phyloP scores from a whole-genome alignment of 2,329 filamentous ascomycete species.

The Aspergillus puulaauensis region DNA sequence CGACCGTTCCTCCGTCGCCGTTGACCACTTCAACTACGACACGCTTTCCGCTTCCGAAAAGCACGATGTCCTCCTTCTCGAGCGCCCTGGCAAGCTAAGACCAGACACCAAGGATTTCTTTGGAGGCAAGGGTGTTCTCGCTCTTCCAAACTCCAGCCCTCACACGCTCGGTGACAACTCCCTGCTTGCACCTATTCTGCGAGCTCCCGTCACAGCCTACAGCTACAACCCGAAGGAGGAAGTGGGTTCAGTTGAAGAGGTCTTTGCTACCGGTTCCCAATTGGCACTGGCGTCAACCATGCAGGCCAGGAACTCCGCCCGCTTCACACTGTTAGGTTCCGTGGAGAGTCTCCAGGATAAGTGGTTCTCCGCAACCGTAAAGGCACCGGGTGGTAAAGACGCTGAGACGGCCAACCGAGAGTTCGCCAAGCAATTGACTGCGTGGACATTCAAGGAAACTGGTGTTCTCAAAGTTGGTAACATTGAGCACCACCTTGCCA shows the following conservation, averaged over 20 bases:
- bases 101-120: conserved; percentile 77
- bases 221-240: conserved; percentile 93
- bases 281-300: conserved; percentile 79
- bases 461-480: conserved; percentile 83
- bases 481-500: conserved; percentile 70
- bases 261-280: conserved; percentile 82
- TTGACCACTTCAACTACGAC: conserved; percentile 97
- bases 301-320: conserved; percentile 91
- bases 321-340: conserved; percentile 80
- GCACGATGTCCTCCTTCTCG: conserved; percentile 84
- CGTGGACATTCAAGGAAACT: conserved; percentile 94
- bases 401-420: conserved; percentile 74
- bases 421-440: conserved; percentile 80
- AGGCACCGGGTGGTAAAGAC: conserved; percentile 54
- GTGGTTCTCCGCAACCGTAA: conserved; percentile 83
- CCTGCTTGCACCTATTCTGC: conserved; percentile 77
- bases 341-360: conserved; percentile 82
- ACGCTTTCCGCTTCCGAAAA: conserved; percentile 70
- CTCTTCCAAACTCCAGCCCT: conserved; percentile 78
- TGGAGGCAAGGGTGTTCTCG: conserved; percentile 65
- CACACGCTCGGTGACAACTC: conserved; percentile 78
- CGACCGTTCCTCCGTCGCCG: conserved; percentile 79
- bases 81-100: conserved; percentile 64
- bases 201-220: conserved; percentile 82
- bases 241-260: conserved; percentile 68